A percentile compares a stretch with the other conserved stretches of the same genome.
Conservation (phyloP, 148 eudicot species). For the Rhododendron henanense region DNA sequence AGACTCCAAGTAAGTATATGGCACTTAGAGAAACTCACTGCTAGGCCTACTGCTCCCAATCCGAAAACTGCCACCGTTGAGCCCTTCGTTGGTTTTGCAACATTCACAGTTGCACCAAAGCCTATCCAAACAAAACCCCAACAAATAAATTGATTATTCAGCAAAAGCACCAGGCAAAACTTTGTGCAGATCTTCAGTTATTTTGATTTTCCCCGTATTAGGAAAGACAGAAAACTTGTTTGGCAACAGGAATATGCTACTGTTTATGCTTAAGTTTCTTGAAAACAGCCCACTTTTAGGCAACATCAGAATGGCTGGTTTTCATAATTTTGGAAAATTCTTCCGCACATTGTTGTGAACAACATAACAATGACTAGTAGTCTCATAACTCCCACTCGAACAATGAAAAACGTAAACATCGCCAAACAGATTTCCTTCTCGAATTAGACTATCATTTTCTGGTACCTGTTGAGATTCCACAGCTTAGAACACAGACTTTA, state of each 20-base stretch:
- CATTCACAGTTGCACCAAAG: constrained; percentile 47
- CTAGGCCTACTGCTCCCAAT: constrained; percentile 82
- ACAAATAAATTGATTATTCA: no score
- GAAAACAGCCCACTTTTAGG: no score
- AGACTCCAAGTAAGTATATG: not conserved
- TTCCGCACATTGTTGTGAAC: no score
- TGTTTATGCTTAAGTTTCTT: no score
- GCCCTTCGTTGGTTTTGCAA: constrained; percentile 42
- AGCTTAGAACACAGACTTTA: constrained; percentile 36
- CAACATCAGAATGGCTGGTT: no score
- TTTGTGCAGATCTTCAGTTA: not conserved
- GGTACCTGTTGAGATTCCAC: constrained; percentile 42
- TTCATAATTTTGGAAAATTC: no score
- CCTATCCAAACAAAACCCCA: constrained; percentile 21
- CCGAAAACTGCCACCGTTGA: constrained; percentile 56
- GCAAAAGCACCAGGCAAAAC: no score
- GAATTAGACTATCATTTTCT: not conserved
- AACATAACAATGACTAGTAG: no score
- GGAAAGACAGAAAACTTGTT: not conserved
- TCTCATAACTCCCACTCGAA: not conserved
- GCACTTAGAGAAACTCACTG: constrained; percentile 25
- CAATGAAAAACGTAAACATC: not conserved
- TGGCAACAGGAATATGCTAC: no score
- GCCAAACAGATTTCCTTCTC: no score
- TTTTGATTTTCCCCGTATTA: not conserved